Base-by-base conservation (phyloP, 2,329 filamentous ascomycete genomes). In the Aureobasidium vineae region DNA sequence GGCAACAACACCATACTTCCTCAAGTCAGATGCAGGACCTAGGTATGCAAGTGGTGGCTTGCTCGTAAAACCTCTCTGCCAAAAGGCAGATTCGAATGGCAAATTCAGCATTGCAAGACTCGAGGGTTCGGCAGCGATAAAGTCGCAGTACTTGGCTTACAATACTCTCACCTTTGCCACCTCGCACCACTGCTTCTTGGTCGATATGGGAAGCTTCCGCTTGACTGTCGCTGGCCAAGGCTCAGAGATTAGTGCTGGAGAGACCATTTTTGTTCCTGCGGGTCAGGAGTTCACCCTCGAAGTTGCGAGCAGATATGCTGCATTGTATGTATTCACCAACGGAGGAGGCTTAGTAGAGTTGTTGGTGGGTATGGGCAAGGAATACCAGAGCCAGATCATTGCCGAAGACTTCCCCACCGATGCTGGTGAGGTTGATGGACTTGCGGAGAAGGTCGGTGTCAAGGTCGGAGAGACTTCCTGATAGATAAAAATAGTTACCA, bases 31-130 rank as follows among this genome's bases (percentile, higher is more conserved):
- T 45, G 82, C 79, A 0, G 83, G 83, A 0, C 81, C 81, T 0
- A 73, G 79, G 50, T 84, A 77, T 72, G 69, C 81, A 3, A 70
- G 79, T 1, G 82, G 80, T 0, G 83, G 82, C 0, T 75, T 80
- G 16, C 70, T 84, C 47, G 77, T 77, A 0, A 71, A 82, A 28
- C 83, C 84, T 0, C 79, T 86, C 36, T 79, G 82, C 59, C 81
- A 79, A 4, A 80, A 80, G 2, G 72, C 73, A 26, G 81, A 86
- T 70, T 81, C 78, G 33, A 73, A 74, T 31, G 81, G 80, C 0
- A 80, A 79, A 54, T 86, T 85, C 65, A 78, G 82, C 11, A 85
- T 86, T 66, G 82, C 80, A 1, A 82, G 80, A 63, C 79, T 86
- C 38, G 83, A 86, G 5, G 64, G 64, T 8, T 31, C 33, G 0